Percentiles rank a stretch among this genome's conserved stretches.
Conservation (phyloP, 805 yeast genomes). For the Peterozyma toletana region DNA sequence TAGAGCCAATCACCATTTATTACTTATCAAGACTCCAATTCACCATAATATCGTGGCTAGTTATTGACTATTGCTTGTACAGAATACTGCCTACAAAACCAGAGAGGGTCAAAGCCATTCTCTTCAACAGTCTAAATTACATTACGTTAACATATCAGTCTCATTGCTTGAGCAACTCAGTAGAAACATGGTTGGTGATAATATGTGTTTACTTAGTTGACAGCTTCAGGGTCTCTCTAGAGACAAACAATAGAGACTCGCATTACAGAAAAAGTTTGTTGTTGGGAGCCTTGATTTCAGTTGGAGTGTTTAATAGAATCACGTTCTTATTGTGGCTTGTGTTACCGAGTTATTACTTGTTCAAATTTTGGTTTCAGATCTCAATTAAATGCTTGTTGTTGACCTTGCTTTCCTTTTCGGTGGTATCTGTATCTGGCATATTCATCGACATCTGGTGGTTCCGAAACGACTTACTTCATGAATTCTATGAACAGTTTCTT, state of each 20-base stretch:
- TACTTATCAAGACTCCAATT: slow-evolving; percentile 45
- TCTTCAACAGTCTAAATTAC: slow-evolving; percentile 51
- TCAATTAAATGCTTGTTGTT: slow-evolving; percentile 26
- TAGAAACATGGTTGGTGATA: slow-evolving; percentile 60
- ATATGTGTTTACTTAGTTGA: slow-evolving; percentile 43
- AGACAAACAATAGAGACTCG: slow-evolving; percentile 3
- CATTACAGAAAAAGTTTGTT: slow-evolving; percentile 10
- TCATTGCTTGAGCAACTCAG: slow-evolving; percentile 83
- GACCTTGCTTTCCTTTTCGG: slow-evolving; percentile 24
- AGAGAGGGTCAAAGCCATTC: slow-evolving; percentile 30
- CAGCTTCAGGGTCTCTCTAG: slow-evolving; percentile 15
- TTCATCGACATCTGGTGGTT: slow-evolving; percentile 44
- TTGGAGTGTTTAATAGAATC: slow-evolving; percentile 80
- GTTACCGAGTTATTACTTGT: slow-evolving; percentile 47
- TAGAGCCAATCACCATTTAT: slow-evolving; percentile 45
- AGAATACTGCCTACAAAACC: slow-evolving; percentile 24
- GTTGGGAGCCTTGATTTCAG: slow-evolving; percentile 43
- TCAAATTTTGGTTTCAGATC: slow-evolving; percentile 29
- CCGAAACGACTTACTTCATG: slow-evolving; percentile 4
- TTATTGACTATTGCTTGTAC: slow-evolving; percentile 21
- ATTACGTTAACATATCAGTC: slow-evolving; percentile 74
- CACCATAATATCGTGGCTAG: slow-evolving; percentile 22
- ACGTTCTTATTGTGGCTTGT: slow-evolving; percentile 74
- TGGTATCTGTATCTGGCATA: slow-evolving; percentile 31
- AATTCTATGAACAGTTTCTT: background rate